These are phyloP conservation scores for Tetrahymena elliotti DNA, from an alignment of 73 alveolate genomes.

Conservation along the genomic window DNA sequence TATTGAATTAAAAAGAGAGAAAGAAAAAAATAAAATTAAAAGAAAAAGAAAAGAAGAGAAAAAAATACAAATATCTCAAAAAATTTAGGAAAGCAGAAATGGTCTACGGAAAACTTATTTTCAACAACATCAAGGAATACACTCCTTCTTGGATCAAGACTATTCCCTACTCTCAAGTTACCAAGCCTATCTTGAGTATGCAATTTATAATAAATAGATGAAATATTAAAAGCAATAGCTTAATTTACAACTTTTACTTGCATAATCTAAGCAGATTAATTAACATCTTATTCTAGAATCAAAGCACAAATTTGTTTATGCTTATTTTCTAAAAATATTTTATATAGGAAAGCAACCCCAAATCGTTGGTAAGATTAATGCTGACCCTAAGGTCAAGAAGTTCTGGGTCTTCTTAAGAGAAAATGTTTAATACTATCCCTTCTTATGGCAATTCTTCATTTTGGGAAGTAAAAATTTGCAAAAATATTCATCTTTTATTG, in stretches of 20 bases:
- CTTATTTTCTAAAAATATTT: neutral
- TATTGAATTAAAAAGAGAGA: neutral
- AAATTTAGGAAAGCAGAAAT: constrained; percentile 3
- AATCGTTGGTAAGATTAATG: constrained; percentile 26
- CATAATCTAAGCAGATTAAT: neutral
- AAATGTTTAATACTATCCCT: constrained; percentile 28
- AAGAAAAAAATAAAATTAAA: neutral
- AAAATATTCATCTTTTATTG: neutral
- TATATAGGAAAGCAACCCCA: constrained; percentile 23
- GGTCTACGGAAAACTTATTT: constrained; percentile 41
- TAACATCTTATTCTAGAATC: neutral
- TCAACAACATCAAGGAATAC: constrained; percentile 23
- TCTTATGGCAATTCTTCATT: constrained; percentile 28
- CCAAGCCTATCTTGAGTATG: constrained; percentile 34
- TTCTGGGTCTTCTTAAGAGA: constrained; percentile 30
- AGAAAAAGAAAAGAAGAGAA: neutral
- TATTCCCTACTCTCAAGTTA: constrained; percentile 27
- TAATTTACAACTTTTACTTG: neutral
- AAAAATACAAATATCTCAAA: neutral
- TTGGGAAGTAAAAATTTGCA: constrained; percentile 15
- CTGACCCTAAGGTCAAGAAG: constrained; percentile 20
- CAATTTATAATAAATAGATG: neutral
- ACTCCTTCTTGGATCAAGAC: constrained; percentile 45
- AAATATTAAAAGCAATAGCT: neutral
- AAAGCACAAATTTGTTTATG: neutral